Evolutionary conservation across 257 asterid species (phyloP).

Genomic region (Echites panduratus): DNA sequence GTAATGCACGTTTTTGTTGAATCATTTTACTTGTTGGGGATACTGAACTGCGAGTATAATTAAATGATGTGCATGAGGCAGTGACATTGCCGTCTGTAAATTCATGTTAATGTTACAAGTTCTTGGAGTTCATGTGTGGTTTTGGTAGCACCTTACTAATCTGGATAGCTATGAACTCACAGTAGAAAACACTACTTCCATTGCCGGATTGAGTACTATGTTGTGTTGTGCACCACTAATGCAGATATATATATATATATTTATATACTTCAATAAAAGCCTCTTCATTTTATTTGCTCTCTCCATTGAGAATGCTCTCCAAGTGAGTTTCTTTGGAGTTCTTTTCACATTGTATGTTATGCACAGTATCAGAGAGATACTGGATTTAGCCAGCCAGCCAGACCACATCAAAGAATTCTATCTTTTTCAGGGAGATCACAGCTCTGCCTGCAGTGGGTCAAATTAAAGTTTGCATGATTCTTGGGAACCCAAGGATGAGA

Average conservation of each 20-base stretch:
- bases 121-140: neutral
- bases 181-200: neutral
- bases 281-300: neutral
- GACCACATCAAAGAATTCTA: neutral
- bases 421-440: neutral
- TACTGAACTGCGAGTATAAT: neutral
- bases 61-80: neutral
- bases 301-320: no score
- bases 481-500: neutral
- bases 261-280: neutral
- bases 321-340: no score
- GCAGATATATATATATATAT: no score
- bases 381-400: no score
- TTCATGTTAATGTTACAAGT: neutral
- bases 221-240: neutral
- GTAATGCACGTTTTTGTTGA: neutral
- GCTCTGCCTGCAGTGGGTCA: neutral
- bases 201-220: neutral
- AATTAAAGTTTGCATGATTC: neutral
- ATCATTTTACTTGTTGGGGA: neutral
- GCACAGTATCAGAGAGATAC: no score
- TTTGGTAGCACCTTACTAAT: neutral
- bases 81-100: slow-evolving; percentile 16
- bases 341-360: no score
- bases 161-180: neutral